These are phyloP conservation scores for Lotus japonicus DNA, from an alignment of 306 rosid genomes.

Conservation along the genomic window DNA sequence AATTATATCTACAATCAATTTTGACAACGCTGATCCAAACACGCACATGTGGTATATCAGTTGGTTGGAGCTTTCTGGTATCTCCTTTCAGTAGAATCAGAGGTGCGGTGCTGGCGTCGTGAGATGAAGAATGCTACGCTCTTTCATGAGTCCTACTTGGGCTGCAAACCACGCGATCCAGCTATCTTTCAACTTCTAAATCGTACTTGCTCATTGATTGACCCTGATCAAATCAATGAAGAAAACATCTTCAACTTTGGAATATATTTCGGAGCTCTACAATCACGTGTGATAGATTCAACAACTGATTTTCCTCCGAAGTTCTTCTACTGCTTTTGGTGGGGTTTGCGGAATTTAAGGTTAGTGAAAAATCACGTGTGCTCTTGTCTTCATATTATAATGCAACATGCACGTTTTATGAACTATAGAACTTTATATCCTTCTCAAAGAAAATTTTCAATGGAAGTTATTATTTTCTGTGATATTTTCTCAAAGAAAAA, in stretches of 20 bases:
- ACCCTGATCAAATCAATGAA: conserved; percentile 29
- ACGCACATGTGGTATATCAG: conserved; percentile 29
- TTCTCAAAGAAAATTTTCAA: not conserved
- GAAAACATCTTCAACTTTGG: conserved; percentile 43
- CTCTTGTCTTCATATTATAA: not conserved
- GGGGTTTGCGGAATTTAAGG: conserved; percentile 89
- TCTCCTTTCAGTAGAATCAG: conserved; percentile 54
- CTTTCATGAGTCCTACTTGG: not conserved
- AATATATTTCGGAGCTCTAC: conserved; percentile 57
- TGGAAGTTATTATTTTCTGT: not conserved
- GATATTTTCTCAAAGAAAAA: not conserved
- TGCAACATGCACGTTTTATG: conserved; percentile 1
- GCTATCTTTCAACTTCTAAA: not conserved
- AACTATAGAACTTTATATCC: not conserved
- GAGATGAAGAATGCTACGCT: not conserved
- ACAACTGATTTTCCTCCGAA: conserved; percentile 39
- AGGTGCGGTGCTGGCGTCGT: conserved; percentile 51
- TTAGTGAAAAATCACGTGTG: conserved; percentile 19
- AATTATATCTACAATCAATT: too few species aligned
- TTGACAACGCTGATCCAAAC: not conserved
- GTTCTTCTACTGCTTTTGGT: conserved; percentile 85
- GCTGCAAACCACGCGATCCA: not conserved
- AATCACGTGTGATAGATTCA: conserved; percentile 36
- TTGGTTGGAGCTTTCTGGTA: conserved; percentile 89
- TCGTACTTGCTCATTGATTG: conserved; percentile 26